Percentiles rank a stretch among this genome's conserved stretches.
Evolutionary conservation across 1,284 basidiomycete species (phyloP).

Genomic region (Ustilago trichophora): DNA sequence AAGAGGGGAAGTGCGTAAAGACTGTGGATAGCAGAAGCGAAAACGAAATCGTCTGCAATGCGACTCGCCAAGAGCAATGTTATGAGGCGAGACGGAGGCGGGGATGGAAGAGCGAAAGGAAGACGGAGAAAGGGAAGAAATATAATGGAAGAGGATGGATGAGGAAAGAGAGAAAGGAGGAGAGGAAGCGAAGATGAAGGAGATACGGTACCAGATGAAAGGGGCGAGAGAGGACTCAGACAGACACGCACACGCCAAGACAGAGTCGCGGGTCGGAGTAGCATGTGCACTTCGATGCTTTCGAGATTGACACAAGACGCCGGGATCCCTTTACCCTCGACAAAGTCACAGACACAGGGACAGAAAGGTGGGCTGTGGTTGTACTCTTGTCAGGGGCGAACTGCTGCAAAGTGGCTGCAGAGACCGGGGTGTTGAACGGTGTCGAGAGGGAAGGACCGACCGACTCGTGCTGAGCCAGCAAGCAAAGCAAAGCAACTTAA

Average conservation of each 20-base stretch:
- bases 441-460: too few relatives aligned
- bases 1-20: constrained; percentile 21
- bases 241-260: neutral
- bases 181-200: neutral
- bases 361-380: too few relatives aligned
- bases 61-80: constrained; percentile 1
- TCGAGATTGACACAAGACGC: too few relatives aligned
- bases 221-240: too few relatives aligned
- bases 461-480: too few relatives aligned
- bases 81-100: neutral
- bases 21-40: constrained; percentile 30
- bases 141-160: neutral
- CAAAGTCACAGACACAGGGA: neutral
- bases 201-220: neutral
- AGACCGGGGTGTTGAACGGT: neutral
- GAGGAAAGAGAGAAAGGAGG: neutral
- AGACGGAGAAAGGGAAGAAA: constrained; percentile 6
- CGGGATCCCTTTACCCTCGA: constrained; percentile 15
- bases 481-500: too few relatives aligned
- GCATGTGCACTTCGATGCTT: neutral
- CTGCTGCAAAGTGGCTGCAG: neutral
- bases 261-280: neutral
- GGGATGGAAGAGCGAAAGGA: neutral
- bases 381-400: neutral
- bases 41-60: constrained; percentile 9